A percentile compares a stretch with the other conserved stretches of the same genome.
Conservation (phyloP, 73 alveolate genomes). For the Paramecium bursaria region DNA sequence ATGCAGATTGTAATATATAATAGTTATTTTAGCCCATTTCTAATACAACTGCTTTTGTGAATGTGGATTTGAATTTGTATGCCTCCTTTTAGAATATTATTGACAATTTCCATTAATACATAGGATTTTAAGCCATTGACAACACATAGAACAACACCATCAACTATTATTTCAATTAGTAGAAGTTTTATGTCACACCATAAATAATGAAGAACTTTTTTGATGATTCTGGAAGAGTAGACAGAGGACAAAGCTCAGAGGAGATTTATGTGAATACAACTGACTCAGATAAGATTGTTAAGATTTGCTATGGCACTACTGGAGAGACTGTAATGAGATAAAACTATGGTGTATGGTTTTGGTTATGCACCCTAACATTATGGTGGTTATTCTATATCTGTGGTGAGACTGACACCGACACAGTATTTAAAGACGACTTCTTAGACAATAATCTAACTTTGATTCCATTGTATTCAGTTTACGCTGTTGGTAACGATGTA, state of each 20-base stretch:
- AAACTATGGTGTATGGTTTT: constrained; percentile 48
- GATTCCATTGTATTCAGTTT: constrained; percentile 48
- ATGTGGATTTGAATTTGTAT: constrained; percentile 36
- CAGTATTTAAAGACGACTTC: constrained; percentile 40
- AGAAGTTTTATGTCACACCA: constrained; percentile 27
- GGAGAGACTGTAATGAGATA: constrained; percentile 48
- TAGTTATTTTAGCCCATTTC: background rate
- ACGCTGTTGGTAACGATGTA: constrained; percentile 7
- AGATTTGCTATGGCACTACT: constrained; percentile 45
- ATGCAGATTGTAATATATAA: constrained; percentile 17
- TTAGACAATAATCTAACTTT: constrained; percentile 1
- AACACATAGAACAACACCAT: background rate
- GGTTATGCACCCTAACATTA: constrained; percentile 14
- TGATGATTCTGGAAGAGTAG: background rate
- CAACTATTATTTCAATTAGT: constrained; percentile 3
- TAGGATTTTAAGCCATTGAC: background rate
- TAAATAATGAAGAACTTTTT: background rate
- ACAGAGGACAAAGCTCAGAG: background rate
- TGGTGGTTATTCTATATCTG: constrained; percentile 50
- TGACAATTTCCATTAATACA: background rate
- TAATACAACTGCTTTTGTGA: background rate
- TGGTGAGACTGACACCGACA: constrained; percentile 41
- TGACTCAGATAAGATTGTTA: background rate
- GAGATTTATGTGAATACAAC: background rate
- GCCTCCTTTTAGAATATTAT: background rate